These are phyloP conservation scores for Blepharisma japonicum DNA, from an alignment of 73 alveolate genomes.

Conservation along the genomic window DNA sequence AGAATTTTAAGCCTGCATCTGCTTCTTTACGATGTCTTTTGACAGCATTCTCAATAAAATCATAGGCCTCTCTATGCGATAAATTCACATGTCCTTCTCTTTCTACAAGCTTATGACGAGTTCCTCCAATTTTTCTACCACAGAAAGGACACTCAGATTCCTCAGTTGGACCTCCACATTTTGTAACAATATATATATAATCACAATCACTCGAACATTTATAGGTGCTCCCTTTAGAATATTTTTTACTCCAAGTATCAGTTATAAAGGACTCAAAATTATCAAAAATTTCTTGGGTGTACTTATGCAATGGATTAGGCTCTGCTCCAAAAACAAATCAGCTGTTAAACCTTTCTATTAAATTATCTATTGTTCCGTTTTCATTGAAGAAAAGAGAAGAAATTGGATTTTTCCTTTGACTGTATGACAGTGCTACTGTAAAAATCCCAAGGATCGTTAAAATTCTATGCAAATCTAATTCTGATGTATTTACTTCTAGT, in stretches of 20 bases:
- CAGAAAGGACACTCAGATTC: constrained; percentile 12
- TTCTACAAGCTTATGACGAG: not conserved
- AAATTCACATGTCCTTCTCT: constrained; percentile 15
- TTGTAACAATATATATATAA: not conserved
- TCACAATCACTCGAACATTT: constrained; percentile 21
- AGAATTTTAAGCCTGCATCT: too few relatives aligned
- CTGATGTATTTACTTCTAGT: not conserved
- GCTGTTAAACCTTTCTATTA: not conserved
- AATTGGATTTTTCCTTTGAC: not conserved
- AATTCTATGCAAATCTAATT: not conserved
- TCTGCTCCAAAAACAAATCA: not conserved
- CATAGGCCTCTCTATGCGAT: not conserved
- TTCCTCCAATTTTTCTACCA: constrained; percentile 18
- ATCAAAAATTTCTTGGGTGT: not conserved
- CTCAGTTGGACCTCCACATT: constrained; percentile 12
- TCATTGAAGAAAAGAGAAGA: not conserved
- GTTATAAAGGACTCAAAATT: not conserved
- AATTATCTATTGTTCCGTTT: not conserved
- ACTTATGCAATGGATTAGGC: not conserved
- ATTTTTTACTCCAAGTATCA: not conserved
- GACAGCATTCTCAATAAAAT: not conserved
- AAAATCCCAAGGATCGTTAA: not conserved
- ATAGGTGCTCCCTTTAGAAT: not conserved
- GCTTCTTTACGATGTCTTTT: not conserved
- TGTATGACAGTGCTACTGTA: not conserved